Conservation (phyloP, 495 filamentous ascomycete genomes). For the Aspergillus cavernicola region DNA sequence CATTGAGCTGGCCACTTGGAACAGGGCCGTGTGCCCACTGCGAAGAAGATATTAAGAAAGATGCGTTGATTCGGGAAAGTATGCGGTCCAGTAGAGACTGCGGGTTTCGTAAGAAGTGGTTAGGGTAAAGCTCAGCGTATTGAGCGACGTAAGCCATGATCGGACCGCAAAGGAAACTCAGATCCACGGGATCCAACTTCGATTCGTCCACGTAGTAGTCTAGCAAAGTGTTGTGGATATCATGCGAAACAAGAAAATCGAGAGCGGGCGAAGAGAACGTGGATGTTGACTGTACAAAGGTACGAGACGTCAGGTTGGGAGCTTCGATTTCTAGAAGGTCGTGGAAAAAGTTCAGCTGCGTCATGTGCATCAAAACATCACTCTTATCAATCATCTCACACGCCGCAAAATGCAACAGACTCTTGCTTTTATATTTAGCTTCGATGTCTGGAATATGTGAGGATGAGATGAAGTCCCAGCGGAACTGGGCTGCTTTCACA, state of each 20-base stretch:
- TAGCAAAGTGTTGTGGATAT: slow-evolving; percentile 48
- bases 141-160: slow-evolving; percentile 56
- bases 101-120: slow-evolving; percentile 48
- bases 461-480: slow-evolving; percentile 57
- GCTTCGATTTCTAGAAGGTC: slow-evolving; percentile 53
- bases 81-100: slow-evolving; percentile 39
- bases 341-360: slow-evolving; percentile 70
- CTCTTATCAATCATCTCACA: slow-evolving; percentile 68
- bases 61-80: slow-evolving; percentile 40
- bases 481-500: slow-evolving; percentile 59
- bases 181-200: slow-evolving; percentile 48
- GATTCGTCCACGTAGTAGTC: slow-evolving; percentile 52
- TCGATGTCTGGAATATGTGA: slow-evolving; percentile 62
- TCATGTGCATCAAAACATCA: slow-evolving; percentile 79
- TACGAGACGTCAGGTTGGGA: slow-evolving; percentile 32
- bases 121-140: slow-evolving; percentile 53
- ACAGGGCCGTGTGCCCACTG: slow-evolving; percentile 50
- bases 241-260: slow-evolving; percentile 50
- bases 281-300: slow-evolving; percentile 31
- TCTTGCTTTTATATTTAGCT: slow-evolving; percentile 45
- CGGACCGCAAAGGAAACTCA: slow-evolving; percentile 48
- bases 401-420: slow-evolving; percentile 72
- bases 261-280: slow-evolving; percentile 51
- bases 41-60: slow-evolving; percentile 41
- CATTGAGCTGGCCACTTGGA: slow-evolving; percentile 51